These are phyloP conservation scores for Allium fistulosum DNA, from an alignment of 106 monocot species.

Conservation along the genomic window DNA sequence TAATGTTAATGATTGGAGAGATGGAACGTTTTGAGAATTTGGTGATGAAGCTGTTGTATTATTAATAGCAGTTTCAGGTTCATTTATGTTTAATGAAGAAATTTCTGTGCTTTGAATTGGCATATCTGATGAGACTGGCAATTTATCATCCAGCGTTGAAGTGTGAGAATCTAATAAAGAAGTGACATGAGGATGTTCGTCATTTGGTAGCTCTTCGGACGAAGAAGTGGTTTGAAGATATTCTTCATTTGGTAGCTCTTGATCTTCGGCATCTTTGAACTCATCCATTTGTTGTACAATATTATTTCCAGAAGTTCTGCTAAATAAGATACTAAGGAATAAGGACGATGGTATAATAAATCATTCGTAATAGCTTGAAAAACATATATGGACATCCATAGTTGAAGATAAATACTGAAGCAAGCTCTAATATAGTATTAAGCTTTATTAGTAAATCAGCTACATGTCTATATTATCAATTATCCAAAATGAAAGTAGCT, in stretches of 20 bases:
- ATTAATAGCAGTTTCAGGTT: neutral
- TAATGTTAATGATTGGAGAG: neutral
- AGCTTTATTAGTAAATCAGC: no score
- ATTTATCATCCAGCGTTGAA: neutral
- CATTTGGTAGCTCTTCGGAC: neutral
- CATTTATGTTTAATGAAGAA: neutral
- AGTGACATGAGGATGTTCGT: neutral
- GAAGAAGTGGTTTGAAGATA: conserved; percentile 3
- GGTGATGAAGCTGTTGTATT: neutral
- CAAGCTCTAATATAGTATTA: no score
- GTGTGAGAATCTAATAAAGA: neutral
- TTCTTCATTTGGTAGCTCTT: conserved; percentile 6
- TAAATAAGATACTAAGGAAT: no score
- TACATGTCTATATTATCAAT: no score
- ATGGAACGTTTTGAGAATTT: neutral
- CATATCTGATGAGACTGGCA: neutral
- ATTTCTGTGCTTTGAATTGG: neutral
- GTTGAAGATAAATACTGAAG: no score
- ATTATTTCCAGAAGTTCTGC: no score
- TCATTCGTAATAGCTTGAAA: no score
- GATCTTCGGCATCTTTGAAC: conserved; percentile 8
- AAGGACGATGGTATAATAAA: no score
- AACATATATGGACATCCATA: no score
- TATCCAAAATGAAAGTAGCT: no score
- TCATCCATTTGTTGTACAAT: conserved; percentile 2